Base-by-base conservation (phyloP, 179 eudicot genomes). In the Nepenthes alata region DNA sequence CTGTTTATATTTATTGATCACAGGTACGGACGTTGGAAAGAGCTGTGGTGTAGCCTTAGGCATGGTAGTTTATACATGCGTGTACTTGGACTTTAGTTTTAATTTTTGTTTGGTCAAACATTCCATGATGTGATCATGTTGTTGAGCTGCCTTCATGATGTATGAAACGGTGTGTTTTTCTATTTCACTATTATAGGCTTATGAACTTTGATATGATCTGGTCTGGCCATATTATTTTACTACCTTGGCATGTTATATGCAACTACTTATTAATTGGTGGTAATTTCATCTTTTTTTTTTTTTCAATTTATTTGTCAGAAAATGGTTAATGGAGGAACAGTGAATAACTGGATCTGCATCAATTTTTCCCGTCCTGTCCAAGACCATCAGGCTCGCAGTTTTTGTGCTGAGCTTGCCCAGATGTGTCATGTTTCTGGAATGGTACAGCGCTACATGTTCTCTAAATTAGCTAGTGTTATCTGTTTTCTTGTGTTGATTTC, bases 271-370 rank as follows among this genome's bases (percentile, higher is more conserved):
- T 4, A 7, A 9, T 52, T 50, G 12, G 16, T 13, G 16, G n/a
- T 25, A 25, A 25, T 25, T 25, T 37, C 16, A 16, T 51, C 45
- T 64, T 38, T 2, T 13, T 0, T 37, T 8, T 53, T 41, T 1
- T 50, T 41, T 35, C 6, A 10, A 34, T 1, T 25, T 25, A 53
- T 35, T 53, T 57, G 78, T 57, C 86, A 90, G 97, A 87, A 86
- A 80, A 82, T 90, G 93, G 93, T 87, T 5, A 83, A 90, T 67
- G 97, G 97, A 0, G 97, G 93, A 47, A 79, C 62, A 2, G 95
- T 90, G 36, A 69, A 64, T 67, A 77, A 38, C 57, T 90, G 97
- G 97, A 73, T 83, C 47, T 90, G 90, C 72, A 71, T 90, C 11
- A 90, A 90, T 66, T 90, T 90, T 73, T 75, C 95, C 35, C 81